These are phyloP conservation scores for Pilasporangium apinafurcum DNA, from an alignment of 352 stramenopile genomes.

Conservation along the genomic window DNA sequence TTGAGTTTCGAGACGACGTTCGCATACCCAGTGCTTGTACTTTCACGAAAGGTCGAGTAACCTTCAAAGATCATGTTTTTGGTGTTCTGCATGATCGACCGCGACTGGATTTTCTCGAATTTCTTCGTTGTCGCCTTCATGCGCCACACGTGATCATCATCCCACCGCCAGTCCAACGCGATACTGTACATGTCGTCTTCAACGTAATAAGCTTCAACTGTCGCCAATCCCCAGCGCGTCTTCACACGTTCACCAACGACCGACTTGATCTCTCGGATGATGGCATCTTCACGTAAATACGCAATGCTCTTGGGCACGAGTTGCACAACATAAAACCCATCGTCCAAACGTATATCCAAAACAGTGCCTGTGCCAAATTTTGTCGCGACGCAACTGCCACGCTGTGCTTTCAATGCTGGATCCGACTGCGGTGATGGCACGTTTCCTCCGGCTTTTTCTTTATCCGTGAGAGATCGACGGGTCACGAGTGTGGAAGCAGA, in stretches of 20 bases:
- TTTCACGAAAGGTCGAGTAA: constrained; percentile 67
- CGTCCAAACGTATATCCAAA: constrained; percentile 59
- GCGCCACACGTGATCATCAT: constrained; percentile 83
- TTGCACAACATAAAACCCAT: constrained; percentile 73
- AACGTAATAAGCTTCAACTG: constrained; percentile 79
- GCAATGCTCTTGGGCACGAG: constrained; percentile 64
- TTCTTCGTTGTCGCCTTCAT: constrained; percentile 89
- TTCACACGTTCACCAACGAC: constrained; percentile 81
- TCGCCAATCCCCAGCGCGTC: constrained; percentile 78
- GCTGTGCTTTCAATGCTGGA: constrained; percentile 26
- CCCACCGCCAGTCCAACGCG: constrained; percentile 83
- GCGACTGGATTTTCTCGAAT: constrained; percentile 70
- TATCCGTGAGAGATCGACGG: constrained; percentile 18
- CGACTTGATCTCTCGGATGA: constrained; percentile 79
- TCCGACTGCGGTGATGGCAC: constrained; percentile 26
- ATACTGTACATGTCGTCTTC: constrained; percentile 89
- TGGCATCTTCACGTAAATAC: constrained; percentile 57
- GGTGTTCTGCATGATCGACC: constrained; percentile 73
- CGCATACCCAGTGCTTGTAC: constrained; percentile 32
- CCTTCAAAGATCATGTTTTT: constrained; percentile 78
- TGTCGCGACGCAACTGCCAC: constrained; percentile 67
- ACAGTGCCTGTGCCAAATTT: constrained; percentile 72
- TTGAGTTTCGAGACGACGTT: constrained; percentile 58
- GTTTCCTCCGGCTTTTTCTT: constrained; percentile 3
- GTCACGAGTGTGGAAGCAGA: too few relatives aligned